Evolutionary conservation across 805 yeast species (phyloP), one percentile per base, ranked within the genome.

Genomic region (Debaryomyces maramus): DNA sequence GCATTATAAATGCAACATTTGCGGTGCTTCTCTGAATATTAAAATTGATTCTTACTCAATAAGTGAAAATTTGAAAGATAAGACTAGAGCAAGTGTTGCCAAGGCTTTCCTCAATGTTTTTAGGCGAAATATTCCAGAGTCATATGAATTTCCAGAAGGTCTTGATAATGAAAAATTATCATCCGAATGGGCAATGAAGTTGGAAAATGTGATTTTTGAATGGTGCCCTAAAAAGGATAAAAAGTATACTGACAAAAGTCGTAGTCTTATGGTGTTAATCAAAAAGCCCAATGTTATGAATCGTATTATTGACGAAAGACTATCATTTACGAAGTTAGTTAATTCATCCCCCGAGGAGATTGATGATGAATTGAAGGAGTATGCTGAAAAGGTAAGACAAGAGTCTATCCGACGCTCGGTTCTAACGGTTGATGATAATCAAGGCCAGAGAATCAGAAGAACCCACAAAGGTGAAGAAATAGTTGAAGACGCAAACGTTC

Each of bases 401-500:
- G 85, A 85, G 57, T 77, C 83, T 23, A 78, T 86, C 39, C 71
- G 80, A 20, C 81, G 84, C 40, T 74, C 85, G 13, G 85, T 89
- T 10, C 63, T 89, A 36, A 81, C 81, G 31, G 73, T 62, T 17
- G 78, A 76, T 26, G 75, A 70, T 28, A 60, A 53, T 21, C 78
- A 72, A 22, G 56, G 63, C 20, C 88, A 88, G 13, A 73, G 81
- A 32, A 78, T 87, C 48, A 73, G 88, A 49, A 73, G 88, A 52
- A 87, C 96, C 3, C 96, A 88, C 58, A 86, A 85, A 58, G 96
- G 97, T 18, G 96, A 89, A 45, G 90, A 85, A 54, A 59, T 85
- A n/a, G 73, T 87, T 5, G 95, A 85, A 40, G 51, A 52, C 35
- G 48, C 52, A 6, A 49, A 55, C 24, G 54, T 57, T 36, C 59